Conservation (phyloP, 176 grass and related monocot genomes). For the Bolboschoenus planiculmis region DNA sequence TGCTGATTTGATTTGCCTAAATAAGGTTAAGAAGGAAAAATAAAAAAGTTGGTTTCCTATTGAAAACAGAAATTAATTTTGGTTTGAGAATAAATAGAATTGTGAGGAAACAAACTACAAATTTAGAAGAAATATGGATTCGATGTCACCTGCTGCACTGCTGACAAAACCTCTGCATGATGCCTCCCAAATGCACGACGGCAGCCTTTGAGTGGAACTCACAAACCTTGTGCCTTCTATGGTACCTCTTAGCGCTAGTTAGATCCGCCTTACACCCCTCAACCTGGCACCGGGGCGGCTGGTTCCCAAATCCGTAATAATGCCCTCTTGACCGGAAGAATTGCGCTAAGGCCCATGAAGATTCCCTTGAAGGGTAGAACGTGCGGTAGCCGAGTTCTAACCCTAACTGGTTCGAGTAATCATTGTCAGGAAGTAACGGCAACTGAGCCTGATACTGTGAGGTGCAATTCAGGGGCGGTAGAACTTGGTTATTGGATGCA, state of each 20-base stretch:
- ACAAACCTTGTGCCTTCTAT: constrained; percentile 77
- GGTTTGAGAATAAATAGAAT: too few species aligned
- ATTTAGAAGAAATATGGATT: neutral
- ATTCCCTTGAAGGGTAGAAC: constrained; percentile 50
- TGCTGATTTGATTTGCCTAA: neutral
- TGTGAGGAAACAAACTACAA: neutral
- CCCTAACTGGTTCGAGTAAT: constrained; percentile 38
- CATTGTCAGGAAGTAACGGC: neutral
- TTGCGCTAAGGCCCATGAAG: neutral
- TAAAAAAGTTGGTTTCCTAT: neutral
- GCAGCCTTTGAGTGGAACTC: constrained; percentile 72
- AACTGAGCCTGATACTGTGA: neutral
- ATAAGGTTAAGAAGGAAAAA: neutral
- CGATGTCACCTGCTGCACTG: constrained; percentile 70
- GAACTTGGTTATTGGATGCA: neutral
- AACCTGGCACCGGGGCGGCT: constrained; percentile 62
- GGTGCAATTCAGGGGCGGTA: neutral
- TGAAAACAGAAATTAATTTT: neutral
- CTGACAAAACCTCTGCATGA: constrained; percentile 77
- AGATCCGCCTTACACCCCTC: constrained; percentile 79
- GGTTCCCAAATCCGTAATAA: constrained; percentile 43
- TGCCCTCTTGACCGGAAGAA: neutral
- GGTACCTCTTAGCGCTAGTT: constrained; percentile 60
- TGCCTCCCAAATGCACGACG: constrained; percentile 47
- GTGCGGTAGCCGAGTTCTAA: constrained; percentile 56